Evolutionary conservation across 495 filamentous ascomycete species (phyloP), one percentile per base, ranked within the genome.

Genomic region (Neurospora sublineolata): DNA sequence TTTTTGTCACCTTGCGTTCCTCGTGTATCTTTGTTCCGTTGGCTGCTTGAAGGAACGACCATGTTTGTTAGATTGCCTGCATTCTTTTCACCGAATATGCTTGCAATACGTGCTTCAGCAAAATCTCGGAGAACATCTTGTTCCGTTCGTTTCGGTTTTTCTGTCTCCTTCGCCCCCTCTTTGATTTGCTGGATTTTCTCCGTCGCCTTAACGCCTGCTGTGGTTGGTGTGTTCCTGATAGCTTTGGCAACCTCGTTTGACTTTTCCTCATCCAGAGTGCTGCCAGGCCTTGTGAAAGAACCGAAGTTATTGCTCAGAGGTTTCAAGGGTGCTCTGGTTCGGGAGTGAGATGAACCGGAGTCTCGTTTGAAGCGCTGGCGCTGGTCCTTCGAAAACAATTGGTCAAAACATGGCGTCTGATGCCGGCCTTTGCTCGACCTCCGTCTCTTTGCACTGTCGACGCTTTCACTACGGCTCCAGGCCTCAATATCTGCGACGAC

Each of bases 211-310:
- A 23, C 71, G 3, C 71, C 40, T 6, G 69, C 71, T 1, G 68
- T 70, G 12, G 64, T 67, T 0, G 68, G 60, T 10, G 68, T 70
- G 20, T 75, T 16, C 6, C 37, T 71, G 38, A 69, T 75, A 11
- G 46, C 16, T 9, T 69, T 71, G 39, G 37, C 40, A n/a, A 33
- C 42, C 39, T 71, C 36, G 3, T 60, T 44, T 64, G 52, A 64
- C 52, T 64, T 64, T 0, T 3, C 52, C 27, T 52, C 11, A 23
- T 27, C 36, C n/a, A 67, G n/a, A 60, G 12, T 52, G 16, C 3
- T 64, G 3, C 23, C 1, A 64, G 6, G 14, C 12, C 52, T 60
- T 27, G 12, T 16, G 11, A 60, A 16, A 60, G 0, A 30, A 33
- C 2, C 38, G 38, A 39, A 39, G 20, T 52, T 46, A 6, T 30